Evolutionary conservation across 345 rosid genomes (phyloP).

Genomic region (Heritiera littoralis): DNA sequence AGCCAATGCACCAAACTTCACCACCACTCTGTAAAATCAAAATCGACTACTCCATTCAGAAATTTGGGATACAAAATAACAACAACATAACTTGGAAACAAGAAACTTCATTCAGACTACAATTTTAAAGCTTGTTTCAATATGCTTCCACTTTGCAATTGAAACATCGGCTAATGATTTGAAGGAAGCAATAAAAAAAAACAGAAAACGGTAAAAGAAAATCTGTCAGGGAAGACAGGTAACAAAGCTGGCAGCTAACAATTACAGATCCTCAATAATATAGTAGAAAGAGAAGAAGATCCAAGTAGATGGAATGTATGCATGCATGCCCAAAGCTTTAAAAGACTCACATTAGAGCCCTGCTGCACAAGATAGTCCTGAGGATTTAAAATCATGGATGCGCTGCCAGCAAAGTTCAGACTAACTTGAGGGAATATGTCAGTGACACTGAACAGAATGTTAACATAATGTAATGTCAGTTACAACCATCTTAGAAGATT

Average conservation of each 20-base stretch:
- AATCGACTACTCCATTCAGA: background rate
- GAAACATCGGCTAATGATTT: background rate
- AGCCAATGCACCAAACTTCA: conserved; percentile 88
- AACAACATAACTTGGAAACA: background rate
- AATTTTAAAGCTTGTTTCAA: background rate
- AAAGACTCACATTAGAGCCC: conserved; percentile 63
- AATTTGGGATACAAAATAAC: background rate
- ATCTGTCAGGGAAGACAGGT: background rate
- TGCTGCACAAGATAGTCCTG: conserved; percentile 84
- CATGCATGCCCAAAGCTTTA: conserved; percentile 4
- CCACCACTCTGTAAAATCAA: conserved; percentile 55
- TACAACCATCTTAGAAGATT: conserved; percentile 18
- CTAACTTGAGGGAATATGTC: conserved; percentile 80
- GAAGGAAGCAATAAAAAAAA: background rate
- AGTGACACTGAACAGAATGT: conserved; percentile 46
- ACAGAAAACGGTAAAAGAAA: background rate
- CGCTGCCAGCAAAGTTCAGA: conserved; percentile 84
- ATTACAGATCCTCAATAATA: background rate
- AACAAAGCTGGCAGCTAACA: background rate
- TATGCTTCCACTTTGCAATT: background rate
- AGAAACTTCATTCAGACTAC: background rate
- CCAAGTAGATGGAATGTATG: background rate
- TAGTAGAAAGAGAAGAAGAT: background rate
- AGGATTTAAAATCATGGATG: conserved; percentile 71
- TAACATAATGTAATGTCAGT: conserved; percentile 20